Evolutionary conservation across 371 early-diverging fungal genomes (phyloP).

Genomic region (Mortierella sp.): DNA sequence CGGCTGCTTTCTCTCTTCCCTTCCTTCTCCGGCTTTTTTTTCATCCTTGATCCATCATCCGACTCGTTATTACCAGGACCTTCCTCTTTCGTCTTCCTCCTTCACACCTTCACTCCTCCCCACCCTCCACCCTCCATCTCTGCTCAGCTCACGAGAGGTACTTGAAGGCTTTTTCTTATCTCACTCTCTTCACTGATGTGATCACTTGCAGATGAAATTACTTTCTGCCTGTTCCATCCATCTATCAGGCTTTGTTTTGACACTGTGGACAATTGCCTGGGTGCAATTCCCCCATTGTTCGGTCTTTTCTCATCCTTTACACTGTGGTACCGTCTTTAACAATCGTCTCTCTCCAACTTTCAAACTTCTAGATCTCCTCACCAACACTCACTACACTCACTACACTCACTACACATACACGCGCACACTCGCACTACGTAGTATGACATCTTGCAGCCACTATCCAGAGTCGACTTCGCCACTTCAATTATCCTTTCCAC

Average conservation of each 20-base stretch:
- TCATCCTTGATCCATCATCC: not conserved
- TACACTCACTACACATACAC: not conserved
- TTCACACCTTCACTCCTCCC: not conserved
- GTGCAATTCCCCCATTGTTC: no score
- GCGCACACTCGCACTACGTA: constrained; percentile 13
- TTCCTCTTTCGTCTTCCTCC: not conserved
- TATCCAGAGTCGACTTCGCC: constrained; percentile 26
- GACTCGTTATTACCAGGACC: not conserved
- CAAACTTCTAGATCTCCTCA: no score
- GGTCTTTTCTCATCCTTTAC: no score
- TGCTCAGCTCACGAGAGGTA: not conserved
- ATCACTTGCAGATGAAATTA: no score
- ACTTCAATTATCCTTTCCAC: constrained; percentile 11
- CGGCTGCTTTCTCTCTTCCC: constrained; percentile 3
- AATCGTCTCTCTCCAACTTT: constrained; percentile 11
- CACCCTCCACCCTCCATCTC: not conserved
- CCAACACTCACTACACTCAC: not conserved
- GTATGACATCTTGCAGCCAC: no score
- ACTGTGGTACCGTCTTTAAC: no score
- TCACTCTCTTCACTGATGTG: constrained; percentile 48
- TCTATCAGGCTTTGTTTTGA: constrained; percentile 34
- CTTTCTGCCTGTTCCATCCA: no score
- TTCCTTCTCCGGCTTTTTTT: not conserved
- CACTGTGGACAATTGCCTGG: no score
- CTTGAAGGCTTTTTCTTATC: constrained; percentile 3